These are phyloP conservation scores for Xylariaceae sp. DNA, from an alignment of 2,329 filamentous ascomycete species.

Conservation along the genomic window DNA sequence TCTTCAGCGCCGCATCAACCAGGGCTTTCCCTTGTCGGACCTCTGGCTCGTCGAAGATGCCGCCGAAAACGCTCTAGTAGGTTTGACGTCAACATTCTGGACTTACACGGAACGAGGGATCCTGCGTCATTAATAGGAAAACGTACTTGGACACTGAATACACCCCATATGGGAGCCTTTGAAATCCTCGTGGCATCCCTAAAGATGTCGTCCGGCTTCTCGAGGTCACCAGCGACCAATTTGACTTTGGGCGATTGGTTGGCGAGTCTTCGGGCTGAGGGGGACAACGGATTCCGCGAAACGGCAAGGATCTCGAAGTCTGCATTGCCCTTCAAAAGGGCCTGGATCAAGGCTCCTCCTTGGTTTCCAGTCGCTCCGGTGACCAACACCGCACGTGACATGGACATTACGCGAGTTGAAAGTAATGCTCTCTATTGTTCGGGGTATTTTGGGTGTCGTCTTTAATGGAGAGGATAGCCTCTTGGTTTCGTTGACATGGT, in stretches of 20 bases:
- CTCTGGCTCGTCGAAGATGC: conserved; percentile 37
- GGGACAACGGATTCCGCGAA: conserved; percentile 51
- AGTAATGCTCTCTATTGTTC: no score
- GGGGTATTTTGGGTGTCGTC: no score
- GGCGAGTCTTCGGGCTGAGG: conserved; percentile 46
- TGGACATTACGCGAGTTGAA: no score
- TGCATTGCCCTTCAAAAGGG: conserved; percentile 34
- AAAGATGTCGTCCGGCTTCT: conserved; percentile 51
- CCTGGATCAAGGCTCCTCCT: conserved; percentile 42
- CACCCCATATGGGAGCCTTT: conserved; percentile 54
- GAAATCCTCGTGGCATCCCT: conserved; percentile 21
- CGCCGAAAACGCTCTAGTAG: conserved; percentile 34
- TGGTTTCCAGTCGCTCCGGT: conserved; percentile 49
- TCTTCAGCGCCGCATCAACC: conserved; percentile 54
- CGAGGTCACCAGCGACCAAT: conserved; percentile 50
- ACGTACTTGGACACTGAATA: conserved; percentile 56
- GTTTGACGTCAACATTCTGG: no score
- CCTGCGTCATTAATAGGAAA: no score
- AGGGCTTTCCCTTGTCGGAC: conserved; percentile 54
- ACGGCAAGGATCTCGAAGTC: conserved; percentile 51
- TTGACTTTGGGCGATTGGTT: conserved; percentile 40
- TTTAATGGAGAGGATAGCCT: no score
- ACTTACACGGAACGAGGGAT: no score
- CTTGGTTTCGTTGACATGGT: no score
- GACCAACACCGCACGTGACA: no score